Evolutionary conservation across 2,329 filamentous ascomycete genomes (phyloP), one percentile per base, ranked within the genome.

Genomic region (Fusarium sacchari): DNA sequence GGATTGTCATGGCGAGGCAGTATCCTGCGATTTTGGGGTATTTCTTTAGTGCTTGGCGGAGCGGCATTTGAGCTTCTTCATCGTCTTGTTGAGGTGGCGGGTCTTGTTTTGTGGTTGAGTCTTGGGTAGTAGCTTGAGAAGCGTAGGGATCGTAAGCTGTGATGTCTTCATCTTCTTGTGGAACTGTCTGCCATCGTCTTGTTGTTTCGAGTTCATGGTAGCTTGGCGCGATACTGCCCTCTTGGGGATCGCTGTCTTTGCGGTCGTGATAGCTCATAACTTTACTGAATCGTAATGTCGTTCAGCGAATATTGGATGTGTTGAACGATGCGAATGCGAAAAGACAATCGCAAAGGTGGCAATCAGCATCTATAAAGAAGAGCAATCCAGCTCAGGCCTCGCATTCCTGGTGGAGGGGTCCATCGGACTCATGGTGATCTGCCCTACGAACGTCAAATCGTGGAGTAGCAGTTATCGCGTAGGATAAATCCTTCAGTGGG

Each of bases 11-110:
- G 18, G 66, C 74, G 4, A 81, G 55, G 15, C 76, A 79, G 36
- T 78, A 80, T 1, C 49, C 71, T 8, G 74, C 72, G 4, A 81
- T 55, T 20, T 78, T 80, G 22, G 79, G 79, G 30, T 80, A 80
- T 1, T 43, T 59, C 22, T 71, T 74, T 0, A 80, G 68, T 17
- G 78, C 79, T 42, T 79, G 61, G 1, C 79, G 69, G 0, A 81
- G 62, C 1, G 77, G 73, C 18, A 81, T 58, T 1, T 78, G 72
- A 2, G 71, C 59, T 4, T 78, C 74, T 1, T 59, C 42, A 1
- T 69, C 60, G 5, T 67, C 40, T n/a, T 46, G 28, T n/a, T 43
- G 28, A 2, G 56, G 14, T 1, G 26, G 30, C 1, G 40, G 14
- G 17, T 34, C 60, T 5, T 57, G 30, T 7, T 43, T 55, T 4